Evolutionary conservation across 345 rosid species (phyloP).

Genomic region (Populus pruinosa): DNA sequence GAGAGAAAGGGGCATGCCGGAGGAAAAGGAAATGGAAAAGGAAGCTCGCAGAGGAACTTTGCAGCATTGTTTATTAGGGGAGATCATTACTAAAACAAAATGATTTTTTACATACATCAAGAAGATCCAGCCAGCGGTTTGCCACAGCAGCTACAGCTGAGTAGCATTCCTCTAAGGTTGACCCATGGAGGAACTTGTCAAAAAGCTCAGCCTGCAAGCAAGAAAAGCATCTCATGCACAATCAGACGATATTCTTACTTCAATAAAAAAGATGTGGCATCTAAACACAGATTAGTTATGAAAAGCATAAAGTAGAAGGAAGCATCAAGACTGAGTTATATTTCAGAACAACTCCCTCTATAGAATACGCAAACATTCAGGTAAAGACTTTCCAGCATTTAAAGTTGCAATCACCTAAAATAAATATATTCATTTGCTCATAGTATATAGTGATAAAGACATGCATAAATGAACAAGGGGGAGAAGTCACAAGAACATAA

Average conservation of each 20-base stretch:
- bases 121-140: slow-evolving; percentile 96
- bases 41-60: neutral
- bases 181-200: slow-evolving; percentile 87
- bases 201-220: slow-evolving; percentile 83
- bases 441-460: no score
- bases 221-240: slow-evolving; percentile 6
- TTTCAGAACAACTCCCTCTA: neutral
- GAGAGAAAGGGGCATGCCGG: neutral
- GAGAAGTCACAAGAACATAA: no score
- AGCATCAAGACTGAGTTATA: neutral
- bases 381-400: no score
- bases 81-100: neutral
- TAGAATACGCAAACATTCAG: no score
- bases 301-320: neutral
- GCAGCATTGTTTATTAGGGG: neutral
- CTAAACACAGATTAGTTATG: neutral
- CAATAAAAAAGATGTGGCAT: neutral
- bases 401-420: no score
- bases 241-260: neutral
- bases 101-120: slow-evolving; percentile 55
- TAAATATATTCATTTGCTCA: no score
- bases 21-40: neutral
- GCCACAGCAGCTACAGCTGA: slow-evolving; percentile 92
- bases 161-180: slow-evolving; percentile 89
- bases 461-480: no score